Evolutionary conservation across 306 rosid genomes (phyloP).

Genomic region (Ammopiptanthus mongolicus): DNA sequence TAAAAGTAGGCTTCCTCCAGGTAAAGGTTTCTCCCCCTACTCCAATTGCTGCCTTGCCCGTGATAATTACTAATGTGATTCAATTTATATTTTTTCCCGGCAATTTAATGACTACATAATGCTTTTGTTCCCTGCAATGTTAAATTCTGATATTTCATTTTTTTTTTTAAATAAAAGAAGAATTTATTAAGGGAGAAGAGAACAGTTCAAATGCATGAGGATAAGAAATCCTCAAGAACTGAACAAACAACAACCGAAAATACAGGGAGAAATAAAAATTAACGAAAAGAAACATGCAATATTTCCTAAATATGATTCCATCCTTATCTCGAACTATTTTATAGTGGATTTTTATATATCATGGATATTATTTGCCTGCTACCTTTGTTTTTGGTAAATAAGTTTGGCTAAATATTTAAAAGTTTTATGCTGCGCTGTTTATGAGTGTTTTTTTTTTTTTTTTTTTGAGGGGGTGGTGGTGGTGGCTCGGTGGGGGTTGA

Average conservation of each 20-base stretch:
- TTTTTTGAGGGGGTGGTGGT: conserved; percentile 6
- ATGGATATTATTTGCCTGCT: neutral
- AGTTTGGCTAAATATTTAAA: neutral
- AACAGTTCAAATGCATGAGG: no score
- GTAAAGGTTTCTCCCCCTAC: conserved; percentile 44
- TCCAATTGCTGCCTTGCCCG: neutral
- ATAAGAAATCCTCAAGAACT: no score
- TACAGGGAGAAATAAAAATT: no score
- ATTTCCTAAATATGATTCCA: no score
- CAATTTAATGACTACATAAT: neutral
- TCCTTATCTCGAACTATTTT: no score
- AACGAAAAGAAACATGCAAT: no score
- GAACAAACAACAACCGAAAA: no score
- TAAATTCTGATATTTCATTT: neutral
- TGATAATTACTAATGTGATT: neutral
- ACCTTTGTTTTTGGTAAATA: neutral
- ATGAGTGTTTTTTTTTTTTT: neutral
- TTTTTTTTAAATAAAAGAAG: neutral
- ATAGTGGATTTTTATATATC: no score
- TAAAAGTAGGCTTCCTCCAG: conserved; percentile 82
- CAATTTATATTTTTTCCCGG: neutral
- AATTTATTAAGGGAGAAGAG: no score
- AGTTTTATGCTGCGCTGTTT: neutral
- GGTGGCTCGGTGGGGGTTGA: neutral
- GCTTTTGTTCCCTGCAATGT: neutral